Conservation (phyloP, 2,329 filamentous ascomycete genomes). For the Zasmidium cellare region DNA sequence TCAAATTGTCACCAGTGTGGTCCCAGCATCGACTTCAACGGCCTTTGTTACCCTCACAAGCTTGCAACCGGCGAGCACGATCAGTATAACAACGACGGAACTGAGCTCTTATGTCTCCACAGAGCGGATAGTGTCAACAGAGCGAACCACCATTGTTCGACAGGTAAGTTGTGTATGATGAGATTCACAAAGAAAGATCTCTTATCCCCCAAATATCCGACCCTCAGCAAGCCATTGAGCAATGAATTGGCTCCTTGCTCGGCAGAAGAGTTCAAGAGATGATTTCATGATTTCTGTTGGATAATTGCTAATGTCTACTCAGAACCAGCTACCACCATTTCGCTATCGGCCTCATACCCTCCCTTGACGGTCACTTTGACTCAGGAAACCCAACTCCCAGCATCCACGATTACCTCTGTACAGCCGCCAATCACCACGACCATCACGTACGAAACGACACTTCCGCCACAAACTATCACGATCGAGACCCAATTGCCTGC, state of each 20-base stretch:
- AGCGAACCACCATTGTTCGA: background rate
- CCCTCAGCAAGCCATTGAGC: no score
- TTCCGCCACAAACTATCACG: background rate
- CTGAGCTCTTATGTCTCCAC: background rate
- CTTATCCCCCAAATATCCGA: no score
- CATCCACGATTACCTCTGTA: background rate
- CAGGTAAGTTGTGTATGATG: background rate
- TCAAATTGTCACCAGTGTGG: background rate
- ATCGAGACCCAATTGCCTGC: background rate
- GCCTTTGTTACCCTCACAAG: background rate
- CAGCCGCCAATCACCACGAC: background rate
- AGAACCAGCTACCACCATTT: background rate
- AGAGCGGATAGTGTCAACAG: background rate
- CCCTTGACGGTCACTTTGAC: background rate
- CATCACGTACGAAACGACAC: background rate
- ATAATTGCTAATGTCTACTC: background rate
- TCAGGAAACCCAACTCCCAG: background rate
- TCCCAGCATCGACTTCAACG: background rate
- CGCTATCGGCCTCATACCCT: background rate
- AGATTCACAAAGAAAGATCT: no score
- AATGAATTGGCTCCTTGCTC: no score
- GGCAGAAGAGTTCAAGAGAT: no score
- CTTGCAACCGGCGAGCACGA: background rate
- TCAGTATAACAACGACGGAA: background rate
- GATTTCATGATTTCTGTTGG: no score